Base-by-base conservation (phyloP, 2,329 filamentous ascomycete species). In the Talaromyces sp. region DNA sequence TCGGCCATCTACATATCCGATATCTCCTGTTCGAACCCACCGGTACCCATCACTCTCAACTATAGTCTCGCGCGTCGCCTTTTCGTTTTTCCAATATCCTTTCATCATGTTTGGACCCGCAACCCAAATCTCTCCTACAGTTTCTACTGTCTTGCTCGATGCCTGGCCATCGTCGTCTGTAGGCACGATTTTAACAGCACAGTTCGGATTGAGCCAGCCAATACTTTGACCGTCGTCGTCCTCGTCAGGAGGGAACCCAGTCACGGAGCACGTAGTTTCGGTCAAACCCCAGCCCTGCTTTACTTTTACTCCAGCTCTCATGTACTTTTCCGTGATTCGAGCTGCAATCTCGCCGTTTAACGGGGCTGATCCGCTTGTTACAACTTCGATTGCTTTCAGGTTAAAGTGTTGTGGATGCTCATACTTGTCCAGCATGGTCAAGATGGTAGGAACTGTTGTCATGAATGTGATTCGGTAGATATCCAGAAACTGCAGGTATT, bases 241-340 rank as follows among this genome's bases (percentile, higher is more conserved):
- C 11, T 56, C 54, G 14, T 56, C 54, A n/a, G 54, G 54, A n/a
- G 54, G 14, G 14, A 56, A 56, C 35, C 35, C 31, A 17, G 29
- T 31, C 7, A 54, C 19, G 11, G 52, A 54, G 17, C 52, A 54
- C 19, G 52, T 54, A 13, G 91, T 35, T 26, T 58, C 56, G 9
- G 56, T 58, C 21, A 58, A 95, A 4, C 91, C 91, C 89, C 89
- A 95, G 3, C 89, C 91, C 73, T 93, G 90, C 69, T 81, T 83
- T 29, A 87, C 70, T 64, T 82, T 81, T 27, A 85, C 73, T n/a
- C 76, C 73, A 78, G 85, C 32, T 24, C 35, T 27, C 24, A 56
- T 41, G 19, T 56, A 56, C 31, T 41, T 19, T 24, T 56, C 21
- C 14, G 38, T 32, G 17, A 56, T 27, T 1, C 11, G 31, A 17